Base-by-base conservation (phyloP, 306 rosid species). In the Senna tora region DNA sequence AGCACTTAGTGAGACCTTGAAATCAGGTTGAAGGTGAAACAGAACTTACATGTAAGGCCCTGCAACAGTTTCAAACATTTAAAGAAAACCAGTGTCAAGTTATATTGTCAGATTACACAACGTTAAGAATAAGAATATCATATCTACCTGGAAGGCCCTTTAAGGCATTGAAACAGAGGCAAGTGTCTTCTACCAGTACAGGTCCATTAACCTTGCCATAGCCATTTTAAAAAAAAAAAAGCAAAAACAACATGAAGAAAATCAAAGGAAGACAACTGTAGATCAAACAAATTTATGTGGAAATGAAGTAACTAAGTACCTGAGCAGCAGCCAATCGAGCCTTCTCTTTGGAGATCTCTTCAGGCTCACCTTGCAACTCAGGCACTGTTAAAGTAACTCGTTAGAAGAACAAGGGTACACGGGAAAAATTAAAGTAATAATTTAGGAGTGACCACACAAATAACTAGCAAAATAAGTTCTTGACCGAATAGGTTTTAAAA, bases 21-120 rank as follows among this genome's bases (percentile, higher is more conserved):
- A 32, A 50, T 14, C 59, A 66, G 49, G 67, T 46, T 14, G 13
- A 65, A 63, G 69, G 56, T 25, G 60, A 67, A 73, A 73, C 47
- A 49, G 72, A 81, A 91, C 97, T 93, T 87, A 93, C 98, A 93
- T 86, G 89, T 91, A 93, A 13, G 98, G 98, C 71, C 98, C 98
- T 93, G 98, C 76, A 86, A 76, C 68, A 73, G 49, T 65, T 77
- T 66, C 45, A 43, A 82, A 75, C 59, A 76, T 64, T 33, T 36
- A 75, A 77, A 73, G 36, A 77, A 62, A 58, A 22, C 25, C 25
- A 78, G 56, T 16, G 42, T 67, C 69, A 75, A 69, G 62, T n/a
- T 28, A 55, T 4, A 69, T 39, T 32, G 10, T 9, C 11, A 65
- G 9, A 9, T 64, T 46, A 71, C 67, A 62, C 6, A 73, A 36